Percentiles rank a stretch among this genome's conserved stretches.
Conservation (phyloP, 345 rosid genomes). For the Turnera subulata region DNA sequence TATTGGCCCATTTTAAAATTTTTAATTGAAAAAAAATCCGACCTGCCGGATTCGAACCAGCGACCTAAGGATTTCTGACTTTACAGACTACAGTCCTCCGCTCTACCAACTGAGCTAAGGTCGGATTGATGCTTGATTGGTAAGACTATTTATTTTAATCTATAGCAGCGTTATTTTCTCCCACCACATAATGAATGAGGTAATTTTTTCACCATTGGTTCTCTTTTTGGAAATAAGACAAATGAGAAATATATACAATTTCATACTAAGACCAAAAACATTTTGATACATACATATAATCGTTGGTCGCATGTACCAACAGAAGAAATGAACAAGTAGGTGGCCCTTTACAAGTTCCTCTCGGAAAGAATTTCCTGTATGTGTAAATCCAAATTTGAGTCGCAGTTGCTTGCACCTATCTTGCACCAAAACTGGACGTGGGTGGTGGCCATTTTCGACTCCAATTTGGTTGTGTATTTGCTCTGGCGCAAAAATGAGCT, state of each 20-base stretch:
- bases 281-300: neutral
- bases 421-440: neutral
- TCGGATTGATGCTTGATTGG: conserved; percentile 55
- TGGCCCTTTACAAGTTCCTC: too few relatives aligned
- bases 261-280: neutral
- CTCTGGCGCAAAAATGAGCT: neutral
- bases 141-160: too few relatives aligned
- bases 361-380: too few relatives aligned
- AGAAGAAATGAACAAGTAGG: neutral
- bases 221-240: neutral
- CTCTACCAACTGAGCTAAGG: conserved; percentile 99
- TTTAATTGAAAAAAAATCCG: too few relatives aligned
- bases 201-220: too few relatives aligned
- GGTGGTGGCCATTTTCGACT: neutral
- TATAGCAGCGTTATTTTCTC: too few relatives aligned
- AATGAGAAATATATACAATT: neutral
- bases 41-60: conserved; percentile 89
- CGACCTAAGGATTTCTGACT: conserved; percentile 36
- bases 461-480: neutral
- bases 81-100: conserved; percentile 99
- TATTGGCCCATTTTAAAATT: too few relatives aligned
- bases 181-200: too few relatives aligned
- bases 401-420: neutral
- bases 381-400: too few relatives aligned
- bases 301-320: neutral